Base-by-base conservation (phyloP, 1,139 yeast species). In the Geotrichum bryndzae region DNA sequence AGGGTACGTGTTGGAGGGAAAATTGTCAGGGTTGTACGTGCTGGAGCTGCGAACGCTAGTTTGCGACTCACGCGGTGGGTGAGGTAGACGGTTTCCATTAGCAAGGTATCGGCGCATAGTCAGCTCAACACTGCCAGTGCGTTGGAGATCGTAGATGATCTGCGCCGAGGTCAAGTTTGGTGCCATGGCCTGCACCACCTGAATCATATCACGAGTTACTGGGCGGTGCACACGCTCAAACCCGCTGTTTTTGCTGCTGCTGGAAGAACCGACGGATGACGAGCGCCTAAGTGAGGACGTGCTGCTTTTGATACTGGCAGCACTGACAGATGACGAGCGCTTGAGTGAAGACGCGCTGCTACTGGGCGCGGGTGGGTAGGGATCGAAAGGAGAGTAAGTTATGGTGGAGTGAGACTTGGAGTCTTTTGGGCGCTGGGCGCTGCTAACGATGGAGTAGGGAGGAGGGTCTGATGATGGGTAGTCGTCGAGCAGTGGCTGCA, bases 201-300 rank as follows among this genome's bases (percentile, higher is more conserved):
- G 95, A 57, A 92, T 80, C 98, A 92, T 92, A 65, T 83, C 85
- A 11, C 80, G 82, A 2, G 90, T 87, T n/a, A 88, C 88, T 2
- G 48, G 48, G 22, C 48, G 48, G 23, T 41, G 48, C 22, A 41
- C 48, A 2, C 48, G 48, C 10, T 41, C 18, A 15, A 18, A 3
- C 6, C 22, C 18, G 18, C 22, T 41, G 48, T 18, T 41, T n/a
- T 10, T n/a, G 22, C 41, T 35, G 15, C n/a, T n/a, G 18, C 18
- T 41, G 48, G 48, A 23, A n/a, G 48, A 41, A n/a, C 48, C 10
- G 5, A 41, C 48, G 5, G 48, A 41, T 8, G 22, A 41, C 18
- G 48, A 41, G 22, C 48, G 48, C 23, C 48, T n/a, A 18, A 41
- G 48, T 18, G 48, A 41, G n/a, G 23, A 41, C 22, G 48, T n/a